A percentile compares a stretch with the other conserved stretches of the same genome.
phyloP scores from a whole-genome alignment of 2,329 filamentous ascomycete genomes.

The Cyphellophora attinorum region DNA sequence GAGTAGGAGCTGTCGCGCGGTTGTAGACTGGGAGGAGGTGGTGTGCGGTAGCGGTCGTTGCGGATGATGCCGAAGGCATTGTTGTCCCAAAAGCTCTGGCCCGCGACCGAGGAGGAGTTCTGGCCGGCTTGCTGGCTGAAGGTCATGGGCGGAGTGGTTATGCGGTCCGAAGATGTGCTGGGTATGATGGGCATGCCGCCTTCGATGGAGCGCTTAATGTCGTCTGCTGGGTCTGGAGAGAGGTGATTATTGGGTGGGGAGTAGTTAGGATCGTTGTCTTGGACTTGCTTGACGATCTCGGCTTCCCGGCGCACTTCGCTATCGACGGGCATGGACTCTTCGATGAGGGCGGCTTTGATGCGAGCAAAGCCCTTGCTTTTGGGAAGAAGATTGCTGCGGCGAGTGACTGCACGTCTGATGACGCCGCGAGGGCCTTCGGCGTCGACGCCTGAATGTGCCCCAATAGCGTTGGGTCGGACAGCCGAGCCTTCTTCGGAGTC shows the following conservation, averaged over 20 bases:
- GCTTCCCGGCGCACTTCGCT: slow-evolving; percentile 83
- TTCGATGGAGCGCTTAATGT: slow-evolving; percentile 60
- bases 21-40: slow-evolving; percentile 55
- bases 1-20: slow-evolving; percentile 46
- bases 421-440: slow-evolving; percentile 54
- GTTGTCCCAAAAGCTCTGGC: slow-evolving; percentile 58
- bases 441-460: slow-evolving; percentile 24
- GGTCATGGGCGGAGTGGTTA: slow-evolving; percentile 42
- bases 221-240: slow-evolving; percentile 43
- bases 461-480: slow-evolving; percentile 20
- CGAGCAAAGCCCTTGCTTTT: slow-evolving; percentile 95
- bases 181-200: slow-evolving; percentile 2
- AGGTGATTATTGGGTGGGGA: slow-evolving; percentile 18
- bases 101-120: slow-evolving; percentile 57
- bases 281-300: slow-evolving; percentile 89
- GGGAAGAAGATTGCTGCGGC: slow-evolving; percentile 81
- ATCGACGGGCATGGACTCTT: slow-evolving; percentile 81
- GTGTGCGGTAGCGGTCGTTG: slow-evolving; percentile 55
- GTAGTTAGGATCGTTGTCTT: slow-evolving; percentile 65
- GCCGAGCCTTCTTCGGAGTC: slow-evolving; percentile 61
- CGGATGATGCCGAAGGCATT: slow-evolving; percentile 51
- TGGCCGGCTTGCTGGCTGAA: slow-evolving; percentile 67
- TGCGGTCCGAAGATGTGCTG: slow-evolving; percentile 18
- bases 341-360: slow-evolving; percentile 78
- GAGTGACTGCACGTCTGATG: slow-evolving; percentile 71